Conservation (phyloP, 495 filamentous ascomycete species). For the Staphylotrichum tortipilum region DNA sequence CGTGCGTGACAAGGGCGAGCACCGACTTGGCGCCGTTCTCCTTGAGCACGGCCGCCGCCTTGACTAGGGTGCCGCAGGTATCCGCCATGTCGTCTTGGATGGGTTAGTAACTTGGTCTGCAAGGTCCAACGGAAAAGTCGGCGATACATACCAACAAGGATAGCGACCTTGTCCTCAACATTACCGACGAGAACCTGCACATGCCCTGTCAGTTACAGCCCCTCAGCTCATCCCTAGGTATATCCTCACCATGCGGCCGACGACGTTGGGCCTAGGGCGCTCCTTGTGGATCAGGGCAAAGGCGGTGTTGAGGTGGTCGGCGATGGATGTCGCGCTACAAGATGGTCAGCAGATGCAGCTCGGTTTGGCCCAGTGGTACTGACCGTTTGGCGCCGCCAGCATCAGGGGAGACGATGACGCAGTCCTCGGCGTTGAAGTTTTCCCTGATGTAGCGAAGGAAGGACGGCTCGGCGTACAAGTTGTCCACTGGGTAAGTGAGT, state of each 20-base stretch:
- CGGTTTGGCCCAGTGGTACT: conserved; percentile 13
- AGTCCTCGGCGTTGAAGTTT: conserved; percentile 72
- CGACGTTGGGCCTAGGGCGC: conserved; percentile 88
- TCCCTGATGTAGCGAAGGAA: conserved; percentile 86
- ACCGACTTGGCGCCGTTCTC: conserved; percentile 80
- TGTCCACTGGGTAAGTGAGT: conserved; percentile 48
- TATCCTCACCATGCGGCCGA: conserved; percentile 85
- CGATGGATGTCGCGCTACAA: conserved; percentile 77
- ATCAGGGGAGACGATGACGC: conserved; percentile 93
- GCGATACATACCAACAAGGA: conserved; percentile 37
- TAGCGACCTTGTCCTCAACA: conserved; percentile 50
- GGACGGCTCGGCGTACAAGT: conserved; percentile 91
- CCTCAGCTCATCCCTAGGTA: conserved; percentile 41
- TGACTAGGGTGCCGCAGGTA: conserved; percentile 85
- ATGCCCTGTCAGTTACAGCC: conserved; percentile 25
- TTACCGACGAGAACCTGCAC: conserved; percentile 73
- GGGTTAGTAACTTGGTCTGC: too few species aligned
- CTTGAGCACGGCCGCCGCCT: conserved; percentile 86
- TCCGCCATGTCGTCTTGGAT: conserved; percentile 69
- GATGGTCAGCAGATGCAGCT: conserved; percentile 3
- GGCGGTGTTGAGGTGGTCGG: conserved; percentile 83
- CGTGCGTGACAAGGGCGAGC: conserved; percentile 92
- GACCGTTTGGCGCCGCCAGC: conserved; percentile 94
- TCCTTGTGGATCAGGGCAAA: conserved; percentile 99
- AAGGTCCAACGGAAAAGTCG: too few species aligned